Conservation (phyloP, 2,329 filamentous ascomycete species). For the Ophiostoma quercus region DNA sequence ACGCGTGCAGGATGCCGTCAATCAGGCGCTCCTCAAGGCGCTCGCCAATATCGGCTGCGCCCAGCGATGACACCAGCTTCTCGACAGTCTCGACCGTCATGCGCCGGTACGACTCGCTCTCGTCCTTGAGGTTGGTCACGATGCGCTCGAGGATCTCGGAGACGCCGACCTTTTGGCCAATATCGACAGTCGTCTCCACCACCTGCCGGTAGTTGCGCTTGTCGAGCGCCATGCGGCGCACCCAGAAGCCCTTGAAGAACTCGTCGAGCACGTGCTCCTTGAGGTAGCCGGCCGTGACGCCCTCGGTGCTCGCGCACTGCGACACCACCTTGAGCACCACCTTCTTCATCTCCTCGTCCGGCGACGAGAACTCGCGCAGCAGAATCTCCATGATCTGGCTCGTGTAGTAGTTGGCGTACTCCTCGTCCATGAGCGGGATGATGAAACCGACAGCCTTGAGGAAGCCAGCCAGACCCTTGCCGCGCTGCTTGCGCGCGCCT, state of each 20-base stretch:
- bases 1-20: constrained; percentile 90
- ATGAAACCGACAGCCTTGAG: constrained; percentile 97
- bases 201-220: constrained; percentile 97
- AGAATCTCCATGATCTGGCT: constrained; percentile 98
- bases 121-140: constrained; percentile 93
- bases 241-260: constrained; percentile 99
- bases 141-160: constrained; percentile 91
- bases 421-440: constrained; percentile 98
- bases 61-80: constrained; percentile 88
- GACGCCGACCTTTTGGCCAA: constrained; percentile 96
- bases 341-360: constrained; percentile 99
- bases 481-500: constrained; percentile 89
- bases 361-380: constrained; percentile 89
- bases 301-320: constrained; percentile 88
- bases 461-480: constrained; percentile 92
- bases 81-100: constrained; percentile 99
- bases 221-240: constrained; percentile 91
- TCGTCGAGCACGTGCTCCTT: constrained; percentile 93
- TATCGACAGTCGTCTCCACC: constrained; percentile 94
- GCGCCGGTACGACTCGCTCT: constrained; percentile 95
- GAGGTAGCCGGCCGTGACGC: constrained; percentile 88
- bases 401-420: constrained; percentile 98
- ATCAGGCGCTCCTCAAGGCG: constrained; percentile 89
- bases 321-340: constrained; percentile 96
- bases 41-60: constrained; percentile 89